phyloP scores from a whole-genome alignment of 257 asterid species.

The Nicotiana tabacum region DNA sequence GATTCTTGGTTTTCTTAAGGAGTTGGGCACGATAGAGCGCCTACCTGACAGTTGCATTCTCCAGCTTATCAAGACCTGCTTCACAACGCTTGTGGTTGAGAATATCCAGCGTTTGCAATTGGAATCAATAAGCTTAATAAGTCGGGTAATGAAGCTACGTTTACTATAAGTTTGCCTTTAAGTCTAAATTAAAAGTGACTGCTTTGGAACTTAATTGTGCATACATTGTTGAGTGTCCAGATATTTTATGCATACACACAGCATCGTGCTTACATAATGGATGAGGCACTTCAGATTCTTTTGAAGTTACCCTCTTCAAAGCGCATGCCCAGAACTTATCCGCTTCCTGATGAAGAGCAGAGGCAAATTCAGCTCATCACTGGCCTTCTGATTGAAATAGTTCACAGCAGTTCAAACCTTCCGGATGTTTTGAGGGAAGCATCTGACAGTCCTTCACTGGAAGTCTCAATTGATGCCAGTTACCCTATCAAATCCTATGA shows the following conservation, averaged over 20 bases:
- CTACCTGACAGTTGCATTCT: conserved; percentile 93
- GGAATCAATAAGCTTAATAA: conserved; percentile 83
- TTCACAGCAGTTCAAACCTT: conserved; percentile 87
- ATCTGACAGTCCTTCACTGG: conserved; percentile 56
- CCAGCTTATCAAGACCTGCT: conserved; percentile 86
- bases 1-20: conserved; percentile 77
- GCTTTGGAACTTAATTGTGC: conserved; percentile 18
- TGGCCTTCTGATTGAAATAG: conserved; percentile 77
- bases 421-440: conserved; percentile 71
- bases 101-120: conserved; percentile 91
- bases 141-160: conserved; percentile 64
- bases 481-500: conserved; percentile 81
- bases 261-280: conserved; percentile 89
- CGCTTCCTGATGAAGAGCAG: conserved; percentile 95
- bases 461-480: conserved; percentile 59
- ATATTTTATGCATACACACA: conserved; percentile 63
- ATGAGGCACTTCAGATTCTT: conserved; percentile 85
- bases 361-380: conserved; percentile 89
- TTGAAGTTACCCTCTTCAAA: conserved; percentile 83
- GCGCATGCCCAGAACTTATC: conserved; percentile 87
- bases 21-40: conserved; percentile 76
- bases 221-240: conserved; percentile 34
- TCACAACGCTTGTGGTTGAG: conserved; percentile 85
- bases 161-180: not conserved
- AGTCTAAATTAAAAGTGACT: conserved; percentile 10